Evolutionary conservation across 2,329 filamentous ascomycete genomes (phyloP).

Genomic region (Leptographium wingfieldii): DNA sequence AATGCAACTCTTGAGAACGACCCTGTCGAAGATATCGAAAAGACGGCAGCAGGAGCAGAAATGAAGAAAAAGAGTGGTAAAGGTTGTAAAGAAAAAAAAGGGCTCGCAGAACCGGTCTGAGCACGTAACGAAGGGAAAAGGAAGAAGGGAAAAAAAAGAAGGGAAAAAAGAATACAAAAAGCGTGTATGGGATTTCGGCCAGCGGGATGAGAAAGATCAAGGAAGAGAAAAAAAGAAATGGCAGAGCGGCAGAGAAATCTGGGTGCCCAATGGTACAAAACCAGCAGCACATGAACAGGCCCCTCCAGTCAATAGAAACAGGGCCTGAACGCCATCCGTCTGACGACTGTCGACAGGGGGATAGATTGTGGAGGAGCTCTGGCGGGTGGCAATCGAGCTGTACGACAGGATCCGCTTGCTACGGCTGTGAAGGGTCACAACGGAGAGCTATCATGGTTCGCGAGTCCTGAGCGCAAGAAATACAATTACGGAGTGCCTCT

Average conservation of each 20-base stretch:
- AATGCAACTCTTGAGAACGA: background rate
- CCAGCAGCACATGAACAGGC: background rate
- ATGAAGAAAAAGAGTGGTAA: background rate
- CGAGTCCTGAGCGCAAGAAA: background rate
- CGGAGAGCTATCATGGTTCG: background rate
- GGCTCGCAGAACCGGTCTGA: background rate
- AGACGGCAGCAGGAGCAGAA: background rate
- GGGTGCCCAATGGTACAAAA: background rate
- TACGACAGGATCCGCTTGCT: background rate
- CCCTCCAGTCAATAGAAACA: background rate
- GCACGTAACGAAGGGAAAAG: background rate
- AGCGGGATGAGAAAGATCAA: background rate
- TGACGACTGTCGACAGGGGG: background rate
- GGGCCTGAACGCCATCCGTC: background rate
- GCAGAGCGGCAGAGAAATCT: background rate
- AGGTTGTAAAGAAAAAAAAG: background rate
- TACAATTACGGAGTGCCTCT: no score
- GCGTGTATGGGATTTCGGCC: background rate
- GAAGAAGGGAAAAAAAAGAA: background rate
- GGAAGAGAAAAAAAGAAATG: background rate
- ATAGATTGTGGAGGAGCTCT: background rate
- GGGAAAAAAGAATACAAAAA: background rate
- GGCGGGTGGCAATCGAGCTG: background rate
- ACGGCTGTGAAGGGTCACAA: background rate
- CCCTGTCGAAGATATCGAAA: background rate